These are phyloP conservation scores for Aspergillus quadrilineatus DNA, from an alignment of 2,329 filamentous ascomycete species.

Conservation along the genomic window DNA sequence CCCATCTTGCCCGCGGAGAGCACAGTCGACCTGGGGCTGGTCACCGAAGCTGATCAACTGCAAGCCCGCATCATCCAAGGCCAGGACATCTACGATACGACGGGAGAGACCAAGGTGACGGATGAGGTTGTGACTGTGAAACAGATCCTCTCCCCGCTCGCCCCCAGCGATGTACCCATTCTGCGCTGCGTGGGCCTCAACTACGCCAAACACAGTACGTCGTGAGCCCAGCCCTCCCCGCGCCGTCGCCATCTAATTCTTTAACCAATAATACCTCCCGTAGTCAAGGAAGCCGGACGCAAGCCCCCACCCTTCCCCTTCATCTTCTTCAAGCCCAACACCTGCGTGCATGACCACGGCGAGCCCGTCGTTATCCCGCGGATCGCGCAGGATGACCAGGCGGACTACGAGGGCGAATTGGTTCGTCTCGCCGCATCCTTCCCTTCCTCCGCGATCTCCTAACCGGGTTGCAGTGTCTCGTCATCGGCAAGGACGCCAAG, in stretches of 20 bases:
- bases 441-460: background rate
- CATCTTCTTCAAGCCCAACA: conserved; percentile 68
- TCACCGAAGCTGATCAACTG: conserved; percentile 49
- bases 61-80: conserved; percentile 55
- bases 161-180: conserved; percentile 53
- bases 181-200: conserved; percentile 61
- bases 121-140: conserved; percentile 57
- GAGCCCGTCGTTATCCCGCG: conserved; percentile 62
- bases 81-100: conserved; percentile 50
- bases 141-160: conserved; percentile 54
- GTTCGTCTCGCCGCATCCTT: conserved; percentile 49
- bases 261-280: no score
- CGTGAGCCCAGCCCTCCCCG: no score
- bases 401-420: conserved; percentile 74
- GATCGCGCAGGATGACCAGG: conserved; percentile 61
- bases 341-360: conserved; percentile 60
- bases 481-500: conserved; percentile 55
- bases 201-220: conserved; percentile 57
- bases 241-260: no score
- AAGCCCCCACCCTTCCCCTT: conserved; percentile 61
- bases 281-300: conserved; percentile 47
- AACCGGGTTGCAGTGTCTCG: conserved; percentile 48
- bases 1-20: conserved; percentile 46
- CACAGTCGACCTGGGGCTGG: conserved; percentile 47
- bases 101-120: conserved; percentile 50